Evolutionary conservation across 2,329 filamentous ascomycete species (phyloP), one percentile per base, ranked within the genome.

Genomic region (Endocalyx cinctus): DNA sequence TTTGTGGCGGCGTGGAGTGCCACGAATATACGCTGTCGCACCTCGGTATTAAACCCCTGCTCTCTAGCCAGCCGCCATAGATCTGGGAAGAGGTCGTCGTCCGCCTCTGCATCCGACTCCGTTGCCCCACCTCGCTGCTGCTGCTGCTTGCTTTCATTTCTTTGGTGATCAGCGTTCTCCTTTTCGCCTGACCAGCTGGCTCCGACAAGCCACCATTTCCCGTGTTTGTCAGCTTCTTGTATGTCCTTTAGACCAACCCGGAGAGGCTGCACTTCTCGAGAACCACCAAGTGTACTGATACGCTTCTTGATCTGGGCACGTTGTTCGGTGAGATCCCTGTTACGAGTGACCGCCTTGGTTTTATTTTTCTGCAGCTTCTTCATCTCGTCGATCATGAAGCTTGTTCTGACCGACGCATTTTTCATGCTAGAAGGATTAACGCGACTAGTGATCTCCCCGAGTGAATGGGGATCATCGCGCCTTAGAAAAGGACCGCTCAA

Each of bases 131-230:
- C 27, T 56, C 10, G 18, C 18, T 51, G 46, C 15, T 14, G 38
- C 16, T 25, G 34, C 25, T 25, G 35, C 17, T 35, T 36, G n/a
- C 48, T 47, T 22, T 35, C 36, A 13, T 48, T 47, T 22, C 46
- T 48, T 10, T 43, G 48, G 25, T 67, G 69, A 5, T 25, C 26
- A 14, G 41, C 32, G 12, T 44, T 38, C 27, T 48, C 35, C 27
- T 47, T 33, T 19, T 43, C 47, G 5, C 73, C 75, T 4, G 72
- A 66, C 77, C 90, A 96, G 59, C 88, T 95, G n/a, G 92, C 90
- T 32, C 92, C 92, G 5, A 97, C 86, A 14, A 97, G 77, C 92
- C 92, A 98, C 92, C 92, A 98, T 65, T 95, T 96, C 1, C 92
- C 92, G 54, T 82, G 85, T 55, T 84, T 90, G 25, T 90, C 84